A percentile compares a stretch with the other conserved stretches of the same genome.
Evolutionary conservation across 371 early-diverging fungal genomes (phyloP).

Genomic region (Phascolomyces articulosus): DNA sequence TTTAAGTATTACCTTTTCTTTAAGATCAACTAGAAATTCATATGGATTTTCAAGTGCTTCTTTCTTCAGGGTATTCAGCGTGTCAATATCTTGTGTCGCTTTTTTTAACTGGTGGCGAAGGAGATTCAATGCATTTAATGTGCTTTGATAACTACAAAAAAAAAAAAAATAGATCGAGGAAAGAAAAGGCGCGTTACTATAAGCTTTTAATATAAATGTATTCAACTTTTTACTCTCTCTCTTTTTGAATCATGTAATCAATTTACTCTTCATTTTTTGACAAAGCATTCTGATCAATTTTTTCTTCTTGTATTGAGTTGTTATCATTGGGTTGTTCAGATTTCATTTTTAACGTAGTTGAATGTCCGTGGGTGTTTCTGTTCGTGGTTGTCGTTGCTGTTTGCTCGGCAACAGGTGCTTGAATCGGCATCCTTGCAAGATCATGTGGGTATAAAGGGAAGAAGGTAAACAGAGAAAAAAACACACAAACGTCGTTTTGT

Average conservation of each 20-base stretch:
- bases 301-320: neutral
- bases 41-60: constrained; percentile 53
- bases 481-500: no score
- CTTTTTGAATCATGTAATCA: neutral
- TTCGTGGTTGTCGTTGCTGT: constrained; percentile 10
- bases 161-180: neutral
- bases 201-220: neutral
- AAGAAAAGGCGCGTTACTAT: neutral
- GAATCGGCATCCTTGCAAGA: constrained; percentile 18
- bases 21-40: constrained; percentile 50
- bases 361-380: neutral
- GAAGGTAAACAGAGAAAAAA: no score
- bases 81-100: constrained; percentile 48
- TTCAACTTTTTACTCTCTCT: no score
- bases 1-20: constrained; percentile 52
- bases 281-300: neutral
- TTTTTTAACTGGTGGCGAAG: constrained; percentile 47
- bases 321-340: neutral
- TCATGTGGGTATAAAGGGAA: constrained; percentile 14
- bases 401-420: constrained; percentile 21
- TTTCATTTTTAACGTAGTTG: neutral
- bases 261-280: constrained; percentile 45
- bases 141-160: constrained; percentile 34
- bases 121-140: constrained; percentile 33
- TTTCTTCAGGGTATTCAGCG: constrained; percentile 44